phyloP scores from a whole-genome alignment of 805 yeast species.

The Ogataea paraovalis region DNA sequence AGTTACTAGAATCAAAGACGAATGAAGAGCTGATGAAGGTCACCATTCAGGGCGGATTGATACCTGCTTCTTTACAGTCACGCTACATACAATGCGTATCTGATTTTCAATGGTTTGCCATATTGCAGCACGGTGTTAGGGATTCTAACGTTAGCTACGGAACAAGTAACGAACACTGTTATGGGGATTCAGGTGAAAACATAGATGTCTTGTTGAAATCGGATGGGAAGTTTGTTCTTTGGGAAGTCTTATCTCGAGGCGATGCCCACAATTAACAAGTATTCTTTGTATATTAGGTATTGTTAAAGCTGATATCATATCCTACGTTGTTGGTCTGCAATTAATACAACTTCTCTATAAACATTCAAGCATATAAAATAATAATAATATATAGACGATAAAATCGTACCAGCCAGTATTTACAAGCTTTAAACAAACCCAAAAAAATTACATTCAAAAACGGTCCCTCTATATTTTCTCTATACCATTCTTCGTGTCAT shows the following conservation, averaged over 20 bases:
- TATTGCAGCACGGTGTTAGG: constrained; percentile 26
- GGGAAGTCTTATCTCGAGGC: constrained; percentile 30
- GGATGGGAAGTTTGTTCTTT: constrained; percentile 18
- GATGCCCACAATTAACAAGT: constrained; percentile 20
- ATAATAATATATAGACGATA: no score
- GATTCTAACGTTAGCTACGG: constrained; percentile 28
- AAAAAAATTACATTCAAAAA: no score
- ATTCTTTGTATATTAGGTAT: neutral
- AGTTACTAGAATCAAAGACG: constrained; percentile 7
- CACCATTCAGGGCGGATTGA: constrained; percentile 16
- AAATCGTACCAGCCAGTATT: no score
- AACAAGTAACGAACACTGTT: constrained; percentile 23
- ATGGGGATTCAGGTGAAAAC: constrained; percentile 29
- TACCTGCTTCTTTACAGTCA: constrained; percentile 8
- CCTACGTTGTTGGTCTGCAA: no score
- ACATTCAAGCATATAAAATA: no score
- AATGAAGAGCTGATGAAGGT: constrained; percentile 13
- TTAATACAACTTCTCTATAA: no score
- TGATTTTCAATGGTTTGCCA: constrained; percentile 19
- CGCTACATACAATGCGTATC: constrained; percentile 1
- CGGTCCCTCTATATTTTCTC: neutral
- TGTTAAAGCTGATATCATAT: no score
- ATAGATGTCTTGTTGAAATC: constrained; percentile 18
- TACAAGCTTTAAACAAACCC: no score
- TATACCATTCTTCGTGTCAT: constrained; percentile 5